These are phyloP conservation scores for Hyparrhenia diplandra DNA, from an alignment of 176 grass and related monocot genomes.

Conservation along the genomic window DNA sequence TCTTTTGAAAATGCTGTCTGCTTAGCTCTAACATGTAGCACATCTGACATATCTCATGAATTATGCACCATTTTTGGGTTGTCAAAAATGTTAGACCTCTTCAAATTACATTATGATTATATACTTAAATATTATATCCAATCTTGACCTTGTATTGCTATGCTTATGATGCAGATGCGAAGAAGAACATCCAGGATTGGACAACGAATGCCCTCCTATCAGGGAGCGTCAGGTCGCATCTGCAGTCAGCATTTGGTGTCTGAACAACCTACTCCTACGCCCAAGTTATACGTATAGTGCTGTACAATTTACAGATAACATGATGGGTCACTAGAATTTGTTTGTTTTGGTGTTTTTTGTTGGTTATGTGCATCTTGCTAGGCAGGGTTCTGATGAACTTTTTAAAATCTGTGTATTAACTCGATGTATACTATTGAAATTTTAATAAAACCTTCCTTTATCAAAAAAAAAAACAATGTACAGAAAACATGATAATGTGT, in stretches of 20 bases:
- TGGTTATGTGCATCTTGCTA: background rate
- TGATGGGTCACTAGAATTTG: background rate
- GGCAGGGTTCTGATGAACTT: background rate
- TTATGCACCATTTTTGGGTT: background rate
- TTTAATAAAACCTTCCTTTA: background rate
- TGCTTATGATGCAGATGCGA: slow-evolving; percentile 70
- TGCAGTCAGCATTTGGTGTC: slow-evolving; percentile 81
- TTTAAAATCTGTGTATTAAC: background rate
- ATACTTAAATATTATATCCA: background rate
- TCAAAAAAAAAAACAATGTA: background rate
- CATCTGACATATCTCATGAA: background rate
- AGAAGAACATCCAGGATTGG: slow-evolving; percentile 80
- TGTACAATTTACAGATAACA: slow-evolving; percentile 16
- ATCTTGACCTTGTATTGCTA: background rate
- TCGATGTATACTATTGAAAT: background rate
- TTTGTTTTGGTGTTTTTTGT: background rate
- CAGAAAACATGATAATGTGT: background rate
- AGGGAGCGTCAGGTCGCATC: slow-evolving; percentile 56
- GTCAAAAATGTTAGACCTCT: slow-evolving; percentile 7
- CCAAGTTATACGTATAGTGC: background rate
- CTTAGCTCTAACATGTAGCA: background rate
- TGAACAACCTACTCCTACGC: slow-evolving; percentile 14
- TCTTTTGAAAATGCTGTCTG: background rate
- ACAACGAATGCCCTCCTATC: slow-evolving; percentile 53
- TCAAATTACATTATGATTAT: background rate